Evolutionary conservation across 2,329 filamentous ascomycete species (phyloP).

Genomic region (Curvularia spicifera): DNA sequence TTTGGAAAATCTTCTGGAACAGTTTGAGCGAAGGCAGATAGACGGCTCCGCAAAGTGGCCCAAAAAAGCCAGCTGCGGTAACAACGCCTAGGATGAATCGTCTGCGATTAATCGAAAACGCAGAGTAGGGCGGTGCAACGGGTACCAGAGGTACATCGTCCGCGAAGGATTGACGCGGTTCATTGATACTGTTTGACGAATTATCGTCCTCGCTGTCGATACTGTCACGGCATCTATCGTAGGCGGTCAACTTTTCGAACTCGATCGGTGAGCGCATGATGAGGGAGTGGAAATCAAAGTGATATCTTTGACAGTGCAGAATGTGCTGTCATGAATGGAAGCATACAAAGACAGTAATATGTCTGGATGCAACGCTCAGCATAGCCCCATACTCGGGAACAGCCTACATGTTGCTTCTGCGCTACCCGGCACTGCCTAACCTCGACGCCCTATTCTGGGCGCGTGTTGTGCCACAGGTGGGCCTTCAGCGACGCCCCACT

Average conservation of each 20-base stretch:
- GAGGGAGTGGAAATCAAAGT: constrained; percentile 1
- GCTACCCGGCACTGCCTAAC: constrained; percentile 13
- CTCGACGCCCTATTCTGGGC: constrained; percentile 9
- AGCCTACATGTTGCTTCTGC: constrained; percentile 22
- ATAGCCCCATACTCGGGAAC: constrained; percentile 23
- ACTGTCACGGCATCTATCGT: constrained; percentile 32
- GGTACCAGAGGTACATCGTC: constrained; percentile 11
- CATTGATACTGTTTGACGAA: constrained; percentile 21
- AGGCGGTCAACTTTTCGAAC: constrained; percentile 31
- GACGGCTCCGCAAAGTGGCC: constrained; percentile 54
- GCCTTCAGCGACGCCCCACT: constrained; percentile 15
- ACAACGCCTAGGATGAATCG: constrained; percentile 51
- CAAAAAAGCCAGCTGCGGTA: constrained; percentile 53
- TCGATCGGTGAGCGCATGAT: constrained; percentile 35
- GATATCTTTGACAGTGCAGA: not conserved
- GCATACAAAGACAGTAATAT: constrained; percentile 15
- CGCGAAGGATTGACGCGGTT: constrained; percentile 21
- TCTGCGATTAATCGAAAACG: constrained; percentile 46
- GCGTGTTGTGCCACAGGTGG: constrained; percentile 11
- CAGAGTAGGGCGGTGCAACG: constrained; percentile 45
- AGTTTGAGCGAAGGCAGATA: constrained; percentile 54
- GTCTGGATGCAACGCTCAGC: constrained; percentile 23
- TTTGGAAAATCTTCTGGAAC: constrained; percentile 47
- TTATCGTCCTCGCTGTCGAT: constrained; percentile 30
- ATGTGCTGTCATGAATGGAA: constrained; percentile 19